phyloP scores from a whole-genome alignment of 2,329 filamentous ascomycete genomes.

The Fusarium begoniae region DNA sequence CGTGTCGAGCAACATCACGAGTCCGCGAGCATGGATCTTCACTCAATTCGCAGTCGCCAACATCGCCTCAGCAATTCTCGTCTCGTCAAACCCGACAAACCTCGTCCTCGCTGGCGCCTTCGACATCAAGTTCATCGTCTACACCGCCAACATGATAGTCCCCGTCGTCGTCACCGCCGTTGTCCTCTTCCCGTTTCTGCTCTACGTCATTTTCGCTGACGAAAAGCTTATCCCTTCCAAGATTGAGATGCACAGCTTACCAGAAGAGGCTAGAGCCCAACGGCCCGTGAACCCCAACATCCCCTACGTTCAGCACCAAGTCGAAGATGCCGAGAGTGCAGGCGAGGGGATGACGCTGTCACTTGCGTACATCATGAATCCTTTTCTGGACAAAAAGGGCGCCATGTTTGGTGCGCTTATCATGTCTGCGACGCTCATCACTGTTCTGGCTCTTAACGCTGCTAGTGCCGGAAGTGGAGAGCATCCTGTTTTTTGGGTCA shows the following conservation, averaged over 20 bases:
- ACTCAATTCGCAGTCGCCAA: slow-evolving; percentile 78
- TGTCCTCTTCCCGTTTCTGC: slow-evolving; percentile 73
- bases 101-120: slow-evolving; percentile 79
- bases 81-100: slow-evolving; percentile 82
- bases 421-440: slow-evolving; percentile 74
- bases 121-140: slow-evolving; percentile 74
- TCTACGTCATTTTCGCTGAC: slow-evolving; percentile 74
- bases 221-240: slow-evolving; percentile 69
- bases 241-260: slow-evolving; percentile 75
- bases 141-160: slow-evolving; percentile 81
- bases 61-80: slow-evolving; percentile 77
- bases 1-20: slow-evolving; percentile 75
- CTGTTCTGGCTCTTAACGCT: slow-evolving; percentile 73
- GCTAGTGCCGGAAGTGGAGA: slow-evolving; percentile 59
- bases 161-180: slow-evolving; percentile 75
- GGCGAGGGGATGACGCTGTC: slow-evolving; percentile 63
- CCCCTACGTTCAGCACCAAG: slow-evolving; percentile 66
- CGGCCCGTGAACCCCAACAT: slow-evolving; percentile 78
- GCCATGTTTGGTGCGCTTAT: slow-evolving; percentile 71
- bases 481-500: slow-evolving; percentile 73
- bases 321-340: slow-evolving; percentile 60
- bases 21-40: slow-evolving; percentile 77
- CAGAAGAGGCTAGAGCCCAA: slow-evolving; percentile 61
- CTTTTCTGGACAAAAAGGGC: slow-evolving; percentile 73
- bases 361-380: slow-evolving; percentile 79